Base-by-base conservation (phyloP, 1,139 yeast species). In the Tardiomyces digboiensis region DNA sequence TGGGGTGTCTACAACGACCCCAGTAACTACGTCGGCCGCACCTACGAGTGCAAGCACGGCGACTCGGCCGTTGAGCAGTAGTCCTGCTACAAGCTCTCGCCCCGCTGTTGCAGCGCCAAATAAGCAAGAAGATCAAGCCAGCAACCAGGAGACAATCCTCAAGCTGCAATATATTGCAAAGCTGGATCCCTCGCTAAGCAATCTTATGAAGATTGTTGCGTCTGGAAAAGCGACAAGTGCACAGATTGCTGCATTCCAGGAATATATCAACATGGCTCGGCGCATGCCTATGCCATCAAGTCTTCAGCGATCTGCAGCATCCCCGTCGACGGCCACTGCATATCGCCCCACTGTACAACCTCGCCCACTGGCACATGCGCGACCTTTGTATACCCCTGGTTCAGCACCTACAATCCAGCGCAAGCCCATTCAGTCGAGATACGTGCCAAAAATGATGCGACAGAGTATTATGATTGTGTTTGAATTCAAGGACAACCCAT, bases 131-230 rank as follows among this genome's bases (percentile, higher is more conserved):
- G 49, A 44, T 43, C 50, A 48, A 40, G 40, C 29, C 39, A 18
- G 26, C 29, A 29, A 83, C 58, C 80, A 82, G 42, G 76, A 82
- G 44, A 86, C 88, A 83, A 86, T 89, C 51, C 76, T 81, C 7
- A 85, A 88, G 56, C 71, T 89, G 53, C 88, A 88, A 53, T 72
- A 82, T 2, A 79, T 89, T 61, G 97, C 97, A 0, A 73, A 84
- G 40, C 71, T 74, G 3, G 94, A 88, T 55, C 71, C 76, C 1
- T 72, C 79, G 7, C 64, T 89, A 43, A 82, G 79, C 52, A 66
- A 74, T 2, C 65, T 89, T 44, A 87, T 89, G 96, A 78, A 80
- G 49, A 74, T 72, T 6, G 95, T 89, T 2, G 96, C 97, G 0
- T 75, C 80, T 49, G 95, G 95, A 2, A 71, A 70, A 23, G 95